These are phyloP conservation scores for Agarophyton chilense DNA, from an alignment of 23 red algal species.

Conservation along the genomic window DNA sequence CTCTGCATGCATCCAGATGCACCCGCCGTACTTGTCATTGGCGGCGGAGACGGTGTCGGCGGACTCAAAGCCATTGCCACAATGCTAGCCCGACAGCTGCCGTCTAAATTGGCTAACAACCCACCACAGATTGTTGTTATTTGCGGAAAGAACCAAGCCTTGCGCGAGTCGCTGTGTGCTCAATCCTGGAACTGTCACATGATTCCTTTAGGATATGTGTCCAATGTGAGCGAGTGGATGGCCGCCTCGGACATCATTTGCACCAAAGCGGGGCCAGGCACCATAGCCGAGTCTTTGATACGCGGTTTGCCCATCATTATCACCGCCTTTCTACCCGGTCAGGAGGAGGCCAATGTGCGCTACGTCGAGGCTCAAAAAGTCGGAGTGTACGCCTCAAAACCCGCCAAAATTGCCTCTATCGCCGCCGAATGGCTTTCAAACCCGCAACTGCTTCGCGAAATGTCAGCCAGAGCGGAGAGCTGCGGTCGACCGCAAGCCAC, in stretches of 20 bases:
- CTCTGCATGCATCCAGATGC: slow-evolving; percentile 63
- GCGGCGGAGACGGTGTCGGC: slow-evolving; percentile 88
- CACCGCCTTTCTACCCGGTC: slow-evolving; percentile 80
- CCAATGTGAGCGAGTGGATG: slow-evolving; percentile 95
- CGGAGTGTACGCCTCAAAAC: slow-evolving; percentile 63
- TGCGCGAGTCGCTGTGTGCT: slow-evolving; percentile 32
- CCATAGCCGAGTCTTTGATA: slow-evolving; percentile 88
- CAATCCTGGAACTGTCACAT: slow-evolving; percentile 27
- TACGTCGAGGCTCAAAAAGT: slow-evolving; percentile 71
- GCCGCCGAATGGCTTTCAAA: slow-evolving; percentile 74
- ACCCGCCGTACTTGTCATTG: slow-evolving; percentile 63
- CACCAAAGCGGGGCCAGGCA: slow-evolving; percentile 89
- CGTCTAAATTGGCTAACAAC: not conserved
- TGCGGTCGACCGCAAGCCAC: slow-evolving; percentile 51
- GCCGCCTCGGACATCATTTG: slow-evolving; percentile 72
- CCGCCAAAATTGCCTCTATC: slow-evolving; percentile 61
- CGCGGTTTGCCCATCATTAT: slow-evolving; percentile 84
- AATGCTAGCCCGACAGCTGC: slow-evolving; percentile 24
- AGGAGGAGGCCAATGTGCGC: slow-evolving; percentile 81
- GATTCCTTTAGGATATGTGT: slow-evolving; percentile 65
- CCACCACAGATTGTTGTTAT: slow-evolving; percentile 75
- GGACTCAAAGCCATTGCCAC: slow-evolving; percentile 52
- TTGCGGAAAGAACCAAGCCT: slow-evolving; percentile 76
- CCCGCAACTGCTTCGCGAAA: slow-evolving; percentile 41
- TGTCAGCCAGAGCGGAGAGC: slow-evolving; percentile 5